phyloP scores from a whole-genome alignment of 768 basidiomycete genomes.

The Serendipita sp. region DNA sequence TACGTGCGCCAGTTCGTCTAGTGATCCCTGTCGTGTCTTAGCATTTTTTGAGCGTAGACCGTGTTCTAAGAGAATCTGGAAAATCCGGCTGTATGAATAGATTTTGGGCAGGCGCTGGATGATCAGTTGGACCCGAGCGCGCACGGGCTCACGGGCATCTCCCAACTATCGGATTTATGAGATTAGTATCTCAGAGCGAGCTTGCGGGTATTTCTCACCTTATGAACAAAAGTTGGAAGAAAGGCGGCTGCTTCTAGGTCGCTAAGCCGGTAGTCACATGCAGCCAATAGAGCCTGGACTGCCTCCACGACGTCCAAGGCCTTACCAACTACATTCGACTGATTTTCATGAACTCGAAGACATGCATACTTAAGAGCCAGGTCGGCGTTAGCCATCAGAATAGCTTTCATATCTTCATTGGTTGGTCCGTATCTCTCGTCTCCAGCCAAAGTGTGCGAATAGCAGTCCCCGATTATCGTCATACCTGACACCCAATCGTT shows the following conservation, averaged over 20 bases:
- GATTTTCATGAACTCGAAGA: constrained; percentile 76
- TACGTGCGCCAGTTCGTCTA: constrained; percentile 66
- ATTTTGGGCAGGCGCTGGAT: constrained; percentile 76
- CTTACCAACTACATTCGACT: constrained; percentile 74
- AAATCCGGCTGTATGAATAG: constrained; percentile 85
- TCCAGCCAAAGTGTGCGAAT: constrained; percentile 36
- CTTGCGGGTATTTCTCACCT: constrained; percentile 31
- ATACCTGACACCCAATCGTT: constrained; percentile 82
- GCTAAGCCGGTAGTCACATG: constrained; percentile 56
- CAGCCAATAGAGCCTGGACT: constrained; percentile 58
- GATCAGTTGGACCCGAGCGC: constrained; percentile 64
- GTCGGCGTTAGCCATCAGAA: constrained; percentile 78
- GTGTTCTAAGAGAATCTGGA: constrained; percentile 73
- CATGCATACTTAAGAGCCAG: constrained; percentile 87
- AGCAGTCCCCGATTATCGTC: constrained; percentile 58
- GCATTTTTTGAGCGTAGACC: constrained; percentile 83
- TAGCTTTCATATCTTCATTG: constrained; percentile 35
- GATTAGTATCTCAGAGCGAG: background rate
- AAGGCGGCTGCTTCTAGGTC: constrained; percentile 81
- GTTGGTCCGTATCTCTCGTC: constrained; percentile 35
- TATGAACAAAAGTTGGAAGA: constrained; percentile 75
- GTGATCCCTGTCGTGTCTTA: constrained; percentile 72
- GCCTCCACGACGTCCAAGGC: constrained; percentile 78
- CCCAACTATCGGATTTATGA: constrained; percentile 47
- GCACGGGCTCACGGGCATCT: constrained; percentile 72